These are phyloP conservation scores for Crataegus laevigata DNA, from an alignment of 306 rosid species.

Conservation along the genomic window DNA sequence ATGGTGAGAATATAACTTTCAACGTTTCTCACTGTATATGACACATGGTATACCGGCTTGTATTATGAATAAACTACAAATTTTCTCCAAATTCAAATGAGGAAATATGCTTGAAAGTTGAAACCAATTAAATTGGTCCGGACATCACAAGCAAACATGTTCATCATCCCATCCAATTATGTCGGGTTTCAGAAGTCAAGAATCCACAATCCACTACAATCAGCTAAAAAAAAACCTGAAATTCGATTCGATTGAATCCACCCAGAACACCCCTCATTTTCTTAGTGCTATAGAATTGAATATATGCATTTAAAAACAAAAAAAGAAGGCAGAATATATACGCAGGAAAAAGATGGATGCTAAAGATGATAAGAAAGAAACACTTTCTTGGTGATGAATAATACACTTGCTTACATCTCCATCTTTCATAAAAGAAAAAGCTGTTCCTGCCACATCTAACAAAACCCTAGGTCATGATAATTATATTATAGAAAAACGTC, in stretches of 20 bases:
- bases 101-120: too few species aligned
- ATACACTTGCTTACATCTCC: conserved; percentile 17
- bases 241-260: background rate
- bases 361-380: background rate
- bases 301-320: background rate
- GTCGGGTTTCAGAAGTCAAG: background rate
- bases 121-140: too few species aligned
- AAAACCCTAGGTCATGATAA: conserved; percentile 5
- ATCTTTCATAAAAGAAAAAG: background rate
- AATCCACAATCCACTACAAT: background rate
- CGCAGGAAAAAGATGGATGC: background rate
- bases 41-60: too few species aligned
- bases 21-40: too few species aligned
- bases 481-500: background rate
- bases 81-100: too few species aligned
- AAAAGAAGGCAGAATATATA: background rate
- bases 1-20: too few species aligned
- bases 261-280: background rate
- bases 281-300: background rate
- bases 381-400: background rate
- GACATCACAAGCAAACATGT: too few species aligned
- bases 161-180: background rate
- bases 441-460: conserved; percentile 14
- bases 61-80: too few species aligned
- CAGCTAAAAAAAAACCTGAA: too few species aligned